A percentile compares a stretch with the other conserved stretches of the same genome.
phyloP scores from a whole-genome alignment of 116 monocot species.

The Dioscorea cayenensis region DNA sequence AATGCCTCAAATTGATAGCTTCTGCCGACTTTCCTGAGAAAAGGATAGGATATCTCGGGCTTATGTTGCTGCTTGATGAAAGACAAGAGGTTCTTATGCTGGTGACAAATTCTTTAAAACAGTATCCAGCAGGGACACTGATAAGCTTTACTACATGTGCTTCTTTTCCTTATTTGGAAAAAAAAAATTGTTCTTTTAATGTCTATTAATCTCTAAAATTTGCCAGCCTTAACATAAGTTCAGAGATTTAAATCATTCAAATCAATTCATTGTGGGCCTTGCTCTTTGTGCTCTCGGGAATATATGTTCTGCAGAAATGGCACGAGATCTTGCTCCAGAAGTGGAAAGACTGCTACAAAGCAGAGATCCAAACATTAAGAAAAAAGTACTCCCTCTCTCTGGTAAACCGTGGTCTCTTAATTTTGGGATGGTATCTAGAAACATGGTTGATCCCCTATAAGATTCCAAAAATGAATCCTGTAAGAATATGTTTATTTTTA shows the following conservation, averaged over 20 bases:
- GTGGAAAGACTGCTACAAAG: constrained; percentile 83
- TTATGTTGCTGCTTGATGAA: constrained; percentile 99
- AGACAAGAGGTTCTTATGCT: constrained; percentile 99
- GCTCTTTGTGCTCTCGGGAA: constrained; percentile 98
- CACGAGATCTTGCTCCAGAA: constrained; percentile 93
- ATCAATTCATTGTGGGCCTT: constrained; percentile 92
- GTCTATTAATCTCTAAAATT: neutral
- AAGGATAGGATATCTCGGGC: constrained; percentile 91
- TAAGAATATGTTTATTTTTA: neutral
- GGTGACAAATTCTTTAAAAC: constrained; percentile 98
- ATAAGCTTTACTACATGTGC: neutral
- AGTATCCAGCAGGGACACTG: constrained; percentile 59
- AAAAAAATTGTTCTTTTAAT: neutral
- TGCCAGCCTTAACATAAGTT: constrained; percentile 35
- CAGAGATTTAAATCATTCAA: constrained; percentile 98
- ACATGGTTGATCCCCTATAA: neutral
- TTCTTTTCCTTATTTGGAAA: neutral
- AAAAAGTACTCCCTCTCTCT: constrained; percentile 60
- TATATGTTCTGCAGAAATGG: constrained; percentile 99
- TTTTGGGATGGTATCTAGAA: neutral
- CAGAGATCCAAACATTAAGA: constrained; percentile 94
- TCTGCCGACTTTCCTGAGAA: constrained; percentile 94
- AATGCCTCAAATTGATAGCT: constrained; percentile 96
- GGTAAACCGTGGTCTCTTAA: constrained; percentile 8
- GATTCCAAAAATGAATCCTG: neutral